These are phyloP conservation scores for Hibiscus trionum DNA, from an alignment of 345 rosid species.

Conservation along the genomic window DNA sequence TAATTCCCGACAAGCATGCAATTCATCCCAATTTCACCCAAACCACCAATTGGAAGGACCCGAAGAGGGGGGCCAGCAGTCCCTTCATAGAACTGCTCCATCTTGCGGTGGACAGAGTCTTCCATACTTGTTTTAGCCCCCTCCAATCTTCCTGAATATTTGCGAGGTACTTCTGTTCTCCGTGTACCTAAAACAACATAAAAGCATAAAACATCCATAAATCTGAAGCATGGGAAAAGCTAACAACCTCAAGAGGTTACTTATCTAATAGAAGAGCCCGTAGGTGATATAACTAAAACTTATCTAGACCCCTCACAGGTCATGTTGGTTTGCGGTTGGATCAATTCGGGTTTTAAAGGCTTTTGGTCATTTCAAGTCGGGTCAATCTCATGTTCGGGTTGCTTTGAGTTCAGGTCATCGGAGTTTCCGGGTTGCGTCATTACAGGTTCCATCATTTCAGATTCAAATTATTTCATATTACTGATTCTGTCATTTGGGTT, in stretches of 20 bases:
- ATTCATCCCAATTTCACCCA: conserved; percentile 99
- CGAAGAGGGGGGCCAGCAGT: conserved; percentile 88
- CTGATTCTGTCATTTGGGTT: no score
- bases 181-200: conserved; percentile 24
- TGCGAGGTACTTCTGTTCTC: conserved; percentile 42
- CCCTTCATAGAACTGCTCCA: conserved; percentile 97
- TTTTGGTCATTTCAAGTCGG: no score
- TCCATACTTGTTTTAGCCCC: conserved; percentile 92
- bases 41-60: conserved; percentile 90
- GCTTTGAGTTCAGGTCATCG: no score
- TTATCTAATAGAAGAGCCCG: background rate
- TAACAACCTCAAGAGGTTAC: background rate
- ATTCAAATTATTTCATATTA: no score
- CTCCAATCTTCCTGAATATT: conserved; percentile 52
- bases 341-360: no score
- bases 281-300: background rate
- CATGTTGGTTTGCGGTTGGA: no score
- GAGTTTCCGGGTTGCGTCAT: no score
- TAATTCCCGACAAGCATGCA: conserved; percentile 98
- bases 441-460: no score
- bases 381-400: no score
- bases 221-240: background rate
- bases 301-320: no score
- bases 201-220: background rate
- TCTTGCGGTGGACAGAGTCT: conserved; percentile 88